Percentiles rank a stretch among this genome's conserved stretches.
Conservation (phyloP, 176 grass and related monocot genomes). For the Oryza nivara region DNA sequence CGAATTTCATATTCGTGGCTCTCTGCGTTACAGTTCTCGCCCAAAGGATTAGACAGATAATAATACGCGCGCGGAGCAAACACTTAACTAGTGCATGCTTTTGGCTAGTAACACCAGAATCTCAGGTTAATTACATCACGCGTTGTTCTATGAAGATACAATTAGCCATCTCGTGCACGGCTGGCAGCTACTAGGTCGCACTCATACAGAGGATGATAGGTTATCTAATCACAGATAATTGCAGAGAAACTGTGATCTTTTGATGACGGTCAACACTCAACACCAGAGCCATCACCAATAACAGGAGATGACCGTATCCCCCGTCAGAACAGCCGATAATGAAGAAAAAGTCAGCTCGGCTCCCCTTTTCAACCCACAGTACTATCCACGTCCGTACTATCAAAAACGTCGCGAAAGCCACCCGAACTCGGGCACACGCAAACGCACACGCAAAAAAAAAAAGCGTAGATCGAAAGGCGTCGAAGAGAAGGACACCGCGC, state of each 20-base stretch:
- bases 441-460: neutral
- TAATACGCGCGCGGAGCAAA: neutral
- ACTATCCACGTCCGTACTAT: conserved; percentile 12
- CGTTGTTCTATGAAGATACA: neutral
- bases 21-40: neutral
- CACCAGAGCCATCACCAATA: neutral
- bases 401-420: neutral
- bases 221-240: neutral
- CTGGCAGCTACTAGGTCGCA: neutral
- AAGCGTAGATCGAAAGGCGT: neutral
- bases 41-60: neutral
- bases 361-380: neutral
- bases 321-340: neutral
- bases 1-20: neutral
- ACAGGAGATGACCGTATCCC: neutral
- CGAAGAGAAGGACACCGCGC: neutral
- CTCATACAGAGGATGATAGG: neutral
- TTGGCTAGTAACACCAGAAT: neutral
- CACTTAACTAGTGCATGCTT: neutral
- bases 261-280: conserved; percentile 18
- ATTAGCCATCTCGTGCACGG: neutral
- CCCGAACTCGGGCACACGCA: conserved; percentile 6
- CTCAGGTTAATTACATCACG: neutral
- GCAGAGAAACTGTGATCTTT: neutral
- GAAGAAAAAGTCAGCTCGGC: neutral